Percentiles rank a stretch among this genome's conserved stretches.
These are phyloP conservation scores for Globisporangium barbulae DNA, from an alignment of 352 stramenopile genomes.

Conservation along the genomic window DNA sequence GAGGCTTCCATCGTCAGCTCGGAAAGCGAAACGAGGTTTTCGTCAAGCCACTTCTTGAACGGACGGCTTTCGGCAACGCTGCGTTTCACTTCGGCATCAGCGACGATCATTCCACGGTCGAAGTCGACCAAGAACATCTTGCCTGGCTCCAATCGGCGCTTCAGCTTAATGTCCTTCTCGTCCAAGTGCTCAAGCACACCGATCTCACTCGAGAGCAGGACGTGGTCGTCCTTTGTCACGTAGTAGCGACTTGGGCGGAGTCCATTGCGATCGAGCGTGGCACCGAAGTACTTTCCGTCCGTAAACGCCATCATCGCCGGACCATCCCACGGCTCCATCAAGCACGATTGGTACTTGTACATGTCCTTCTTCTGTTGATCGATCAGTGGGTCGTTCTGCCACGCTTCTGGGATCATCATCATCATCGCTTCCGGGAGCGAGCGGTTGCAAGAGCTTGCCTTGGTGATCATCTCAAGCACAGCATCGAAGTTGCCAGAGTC, in stretches of 20 bases:
- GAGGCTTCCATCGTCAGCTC: slow-evolving; percentile 50
- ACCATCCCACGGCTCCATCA: slow-evolving; percentile 98
- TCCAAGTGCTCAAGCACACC: slow-evolving; percentile 91
- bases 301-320: slow-evolving; percentile 98
- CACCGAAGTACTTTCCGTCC: slow-evolving; percentile 93
- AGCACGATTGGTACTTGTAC: slow-evolving; percentile 97
- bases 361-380: slow-evolving; percentile 93
- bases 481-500: slow-evolving; percentile 97
- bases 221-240: slow-evolving; percentile 95
- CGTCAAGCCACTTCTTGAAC: slow-evolving; percentile 92
- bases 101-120: slow-evolving; percentile 92
- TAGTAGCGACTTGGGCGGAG: slow-evolving; percentile 95
- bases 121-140: slow-evolving; percentile 99
- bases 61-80: slow-evolving; percentile 82
- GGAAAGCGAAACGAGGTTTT: slow-evolving; percentile 89
- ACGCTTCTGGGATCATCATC: slow-evolving; percentile 98
- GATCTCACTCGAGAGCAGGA: slow-evolving; percentile 94
- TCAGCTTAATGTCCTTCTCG: slow-evolving; percentile 91
- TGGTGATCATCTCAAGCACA: slow-evolving; percentile 94
- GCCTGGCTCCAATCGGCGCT: slow-evolving; percentile 93
- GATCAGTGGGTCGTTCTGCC: slow-evolving; percentile 94
- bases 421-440: slow-evolving; percentile 95
- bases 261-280: slow-evolving; percentile 96
- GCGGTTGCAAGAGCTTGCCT: slow-evolving; percentile 85
- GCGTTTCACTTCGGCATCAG: slow-evolving; percentile 95